phyloP scores from a whole-genome alignment of 176 grass and related monocot species.

The Rhynchospora pubera region DNA sequence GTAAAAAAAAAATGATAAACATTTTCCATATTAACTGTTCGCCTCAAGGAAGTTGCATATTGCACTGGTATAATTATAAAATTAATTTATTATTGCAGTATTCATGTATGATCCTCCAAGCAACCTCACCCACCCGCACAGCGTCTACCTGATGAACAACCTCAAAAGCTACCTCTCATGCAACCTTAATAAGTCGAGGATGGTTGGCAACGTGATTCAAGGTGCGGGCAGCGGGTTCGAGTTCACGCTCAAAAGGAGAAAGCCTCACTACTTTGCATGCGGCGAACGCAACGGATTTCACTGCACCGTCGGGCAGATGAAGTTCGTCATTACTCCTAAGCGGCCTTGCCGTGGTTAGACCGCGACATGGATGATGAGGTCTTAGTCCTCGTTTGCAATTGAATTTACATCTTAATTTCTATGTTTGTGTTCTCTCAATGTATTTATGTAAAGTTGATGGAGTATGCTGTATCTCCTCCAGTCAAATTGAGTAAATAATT shows the following conservation, averaged over 20 bases:
- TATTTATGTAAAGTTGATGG: not conserved
- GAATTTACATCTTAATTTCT: not conserved
- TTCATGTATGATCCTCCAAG: constrained; percentile 92
- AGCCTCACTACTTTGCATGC: constrained; percentile 82
- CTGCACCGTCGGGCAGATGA: constrained; percentile 74
- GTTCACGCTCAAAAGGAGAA: constrained; percentile 72
- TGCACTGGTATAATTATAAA: not conserved
- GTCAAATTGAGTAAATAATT: not conserved
- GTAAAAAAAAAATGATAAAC: not conserved
- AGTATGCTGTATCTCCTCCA: not conserved
- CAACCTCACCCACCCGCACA: constrained; percentile 62
- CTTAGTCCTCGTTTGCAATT: not conserved
- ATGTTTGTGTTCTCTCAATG: not conserved
- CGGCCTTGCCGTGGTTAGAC: constrained; percentile 28
- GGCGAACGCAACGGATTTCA: constrained; percentile 63
- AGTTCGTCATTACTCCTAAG: constrained; percentile 71
- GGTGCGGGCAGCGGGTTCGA: constrained; percentile 59
- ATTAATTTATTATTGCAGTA: constrained; percentile 32
- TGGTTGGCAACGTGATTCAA: constrained; percentile 59
- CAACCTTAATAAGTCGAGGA: constrained; percentile 64
- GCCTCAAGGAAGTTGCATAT: not conserved
- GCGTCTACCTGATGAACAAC: constrained; percentile 70
- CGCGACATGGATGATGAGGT: not conserved
- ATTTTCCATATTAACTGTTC: no score
- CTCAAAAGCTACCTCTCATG: constrained; percentile 45